A percentile compares a stretch with the other conserved stretches of the same genome.
Evolutionary conservation across 1,284 basidiomycete species (phyloP).

Genomic region (Ceratobasidium sp.): DNA sequence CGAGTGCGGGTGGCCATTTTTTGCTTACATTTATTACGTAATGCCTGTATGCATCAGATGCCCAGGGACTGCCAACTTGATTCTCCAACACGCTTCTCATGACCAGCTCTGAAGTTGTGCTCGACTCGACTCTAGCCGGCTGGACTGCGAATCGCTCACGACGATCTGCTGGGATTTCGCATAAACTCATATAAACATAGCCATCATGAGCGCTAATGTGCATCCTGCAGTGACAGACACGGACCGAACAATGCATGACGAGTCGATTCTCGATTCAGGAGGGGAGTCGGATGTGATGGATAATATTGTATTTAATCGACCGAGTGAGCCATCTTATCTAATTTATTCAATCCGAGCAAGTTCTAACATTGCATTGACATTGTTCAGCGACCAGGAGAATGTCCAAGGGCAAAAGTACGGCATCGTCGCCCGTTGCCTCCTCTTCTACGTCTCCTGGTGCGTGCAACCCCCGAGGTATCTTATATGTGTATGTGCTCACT

Average conservation of each 20-base stretch:
- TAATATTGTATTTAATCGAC: constrained; percentile 33
- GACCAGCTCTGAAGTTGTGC: constrained; percentile 17
- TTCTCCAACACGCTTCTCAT: constrained; percentile 34
- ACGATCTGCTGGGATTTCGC: not conserved
- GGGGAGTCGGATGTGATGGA: constrained; percentile 39
- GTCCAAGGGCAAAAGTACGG: not conserved
- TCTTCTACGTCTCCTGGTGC: not conserved
- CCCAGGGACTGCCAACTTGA: constrained; percentile 10
- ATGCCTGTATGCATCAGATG: not conserved
- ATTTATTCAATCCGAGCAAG: not conserved
- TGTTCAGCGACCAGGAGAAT: constrained; percentile 10
- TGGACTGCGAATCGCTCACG: not conserved
- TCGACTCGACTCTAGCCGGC: not conserved
- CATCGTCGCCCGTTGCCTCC: not conserved
- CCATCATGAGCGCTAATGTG: not conserved
- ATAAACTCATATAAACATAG: not conserved
- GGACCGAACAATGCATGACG: constrained; percentile 25
- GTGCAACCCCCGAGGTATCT: not conserved
- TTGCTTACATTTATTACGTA: not conserved
- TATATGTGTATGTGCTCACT: constrained; percentile 5
- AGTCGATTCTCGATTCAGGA: constrained; percentile 13
- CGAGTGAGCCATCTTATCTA: constrained; percentile 2
- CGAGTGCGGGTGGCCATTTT: not conserved
- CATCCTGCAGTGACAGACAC: not conserved
- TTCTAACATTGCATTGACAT: not conserved